These are phyloP conservation scores for Podospora appendiculata DNA, from an alignment of 495 filamentous ascomycete genomes.

Conservation along the genomic window DNA sequence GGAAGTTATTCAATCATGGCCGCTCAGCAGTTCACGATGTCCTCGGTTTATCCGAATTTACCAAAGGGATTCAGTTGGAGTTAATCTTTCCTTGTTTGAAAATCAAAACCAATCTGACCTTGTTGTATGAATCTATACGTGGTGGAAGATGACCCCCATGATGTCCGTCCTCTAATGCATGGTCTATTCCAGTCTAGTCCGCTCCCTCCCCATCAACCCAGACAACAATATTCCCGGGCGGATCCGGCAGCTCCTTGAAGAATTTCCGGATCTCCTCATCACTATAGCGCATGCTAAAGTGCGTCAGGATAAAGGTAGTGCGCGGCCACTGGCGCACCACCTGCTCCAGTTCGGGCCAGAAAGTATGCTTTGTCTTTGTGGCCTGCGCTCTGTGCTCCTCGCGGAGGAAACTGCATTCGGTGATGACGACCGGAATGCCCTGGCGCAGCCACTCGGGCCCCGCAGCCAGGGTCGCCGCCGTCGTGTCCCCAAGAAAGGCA, in stretches of 20 bases:
- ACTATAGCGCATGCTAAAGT: conserved; percentile 30
- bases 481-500: conserved; percentile 32
- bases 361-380: conserved; percentile 27
- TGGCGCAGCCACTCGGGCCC: conserved; percentile 14
- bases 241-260: conserved; percentile 19
- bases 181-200: neutral
- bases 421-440: conserved; percentile 27
- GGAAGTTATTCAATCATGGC: no score
- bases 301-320: conserved; percentile 29
- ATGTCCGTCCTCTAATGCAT: no score
- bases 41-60: no score
- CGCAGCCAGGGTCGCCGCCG: conserved; percentile 14
- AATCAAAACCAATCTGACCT: no score
- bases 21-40: no score
- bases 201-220: conserved; percentile 24
- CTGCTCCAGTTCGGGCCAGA: conserved; percentile 25
- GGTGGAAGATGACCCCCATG: no score
- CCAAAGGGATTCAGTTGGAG: no score
- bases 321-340: conserved; percentile 21
- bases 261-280: conserved; percentile 24
- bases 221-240: conserved; percentile 25
- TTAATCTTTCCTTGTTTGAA: no score
- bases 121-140: no score
- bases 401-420: conserved; percentile 30
- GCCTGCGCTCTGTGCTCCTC: conserved; percentile 26